Percentiles rank a stretch among this genome's conserved stretches.
phyloP scores from a whole-genome alignment of 1,284 basidiomycete genomes.

The Laetiporus sulphureus region DNA sequence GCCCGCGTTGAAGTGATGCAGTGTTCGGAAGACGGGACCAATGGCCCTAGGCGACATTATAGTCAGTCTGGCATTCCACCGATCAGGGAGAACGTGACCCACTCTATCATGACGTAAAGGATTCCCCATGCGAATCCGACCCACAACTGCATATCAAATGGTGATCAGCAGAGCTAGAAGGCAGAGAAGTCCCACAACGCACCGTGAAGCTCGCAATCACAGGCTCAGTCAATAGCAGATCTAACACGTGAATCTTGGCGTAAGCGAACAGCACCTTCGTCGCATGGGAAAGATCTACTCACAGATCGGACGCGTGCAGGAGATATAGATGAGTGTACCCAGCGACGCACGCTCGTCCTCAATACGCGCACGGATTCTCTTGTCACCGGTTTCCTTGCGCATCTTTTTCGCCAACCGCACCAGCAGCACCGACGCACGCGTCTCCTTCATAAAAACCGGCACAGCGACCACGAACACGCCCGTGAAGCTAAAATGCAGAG shows the following conservation, averaged over 20 bases:
- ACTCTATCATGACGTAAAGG: slow-evolving; percentile 64
- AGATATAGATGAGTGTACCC: slow-evolving; percentile 51
- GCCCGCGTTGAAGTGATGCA: slow-evolving; percentile 64
- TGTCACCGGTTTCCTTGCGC: slow-evolving; percentile 57
- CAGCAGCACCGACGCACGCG: slow-evolving; percentile 57
- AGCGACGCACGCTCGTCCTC: slow-evolving; percentile 59
- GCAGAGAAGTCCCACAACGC: slow-evolving; percentile 15
- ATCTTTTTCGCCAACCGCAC: slow-evolving; percentile 50
- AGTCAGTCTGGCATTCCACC: background rate
- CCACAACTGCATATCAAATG: slow-evolving; percentile 51
- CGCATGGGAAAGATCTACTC: slow-evolving; percentile 19
- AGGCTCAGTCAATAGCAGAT: slow-evolving; percentile 68
- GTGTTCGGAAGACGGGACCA: slow-evolving; percentile 47
- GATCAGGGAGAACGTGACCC: slow-evolving; percentile 15
- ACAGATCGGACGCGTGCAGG: slow-evolving; percentile 67
- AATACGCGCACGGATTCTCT: slow-evolving; percentile 51
- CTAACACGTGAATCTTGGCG: slow-evolving; percentile 23
- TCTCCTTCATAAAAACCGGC: slow-evolving; percentile 51
- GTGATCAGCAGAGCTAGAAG: background rate
- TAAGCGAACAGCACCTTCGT: background rate
- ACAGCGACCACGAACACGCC: slow-evolving; percentile 37
- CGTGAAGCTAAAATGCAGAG: slow-evolving; percentile 31
- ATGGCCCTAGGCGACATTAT: slow-evolving; percentile 41
- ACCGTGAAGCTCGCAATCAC: slow-evolving; percentile 72
- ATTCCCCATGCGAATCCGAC: slow-evolving; percentile 76